Evolutionary conservation across 768 basidiomycete species (phyloP), one percentile per base, ranked within the genome.

Genomic region (Suillus decipiens): DNA sequence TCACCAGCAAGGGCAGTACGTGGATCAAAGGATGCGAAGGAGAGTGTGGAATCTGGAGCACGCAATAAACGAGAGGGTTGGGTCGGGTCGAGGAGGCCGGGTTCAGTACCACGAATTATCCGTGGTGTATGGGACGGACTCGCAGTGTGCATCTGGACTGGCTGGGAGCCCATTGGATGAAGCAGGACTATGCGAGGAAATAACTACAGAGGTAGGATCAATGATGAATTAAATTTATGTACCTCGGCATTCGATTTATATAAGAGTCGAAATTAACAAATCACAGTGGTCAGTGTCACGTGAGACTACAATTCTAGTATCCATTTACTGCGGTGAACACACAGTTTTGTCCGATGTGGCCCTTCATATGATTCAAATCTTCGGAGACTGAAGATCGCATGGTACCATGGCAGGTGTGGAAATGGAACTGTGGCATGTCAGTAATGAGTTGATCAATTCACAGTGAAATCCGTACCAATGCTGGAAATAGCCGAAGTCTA

Each of bases 1-100:
- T 72, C 66, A 24, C 70, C 61, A 15, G 77, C 74, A n/a, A 81
- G 77, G 0, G 89, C 92, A 31, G 86, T 82, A 59, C 80, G 80
- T 5, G 90, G 88, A 70, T 93, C 85, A 63, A 90, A 92, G n/a
- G 81, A 82, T 11, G 92, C 89, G 68, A 93, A 93, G 5, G 79
- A 82, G n/a, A 93, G 76, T 36, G 66, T 85, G 4, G 89, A 84
- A n/a, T 79, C 79, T 2, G 83, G 80, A 47, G 78, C 74, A 55
- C 87, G 85, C n/a, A 90, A 79, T 22, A 93, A 73, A 48, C 91
- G 87, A 17, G 76, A 70, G 14, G 78, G 76, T 71, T 93, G 91
- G 0, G 84, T 78, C 41, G 79, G 75, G 75, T 93, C 91, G 31
- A 92, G 79, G 2, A 84, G 66, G 10, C 92, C 91, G n/a, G 89